These are phyloP conservation scores for Uronychia setigera DNA, from an alignment of 73 alveolate species.

Conservation along the genomic window DNA sequence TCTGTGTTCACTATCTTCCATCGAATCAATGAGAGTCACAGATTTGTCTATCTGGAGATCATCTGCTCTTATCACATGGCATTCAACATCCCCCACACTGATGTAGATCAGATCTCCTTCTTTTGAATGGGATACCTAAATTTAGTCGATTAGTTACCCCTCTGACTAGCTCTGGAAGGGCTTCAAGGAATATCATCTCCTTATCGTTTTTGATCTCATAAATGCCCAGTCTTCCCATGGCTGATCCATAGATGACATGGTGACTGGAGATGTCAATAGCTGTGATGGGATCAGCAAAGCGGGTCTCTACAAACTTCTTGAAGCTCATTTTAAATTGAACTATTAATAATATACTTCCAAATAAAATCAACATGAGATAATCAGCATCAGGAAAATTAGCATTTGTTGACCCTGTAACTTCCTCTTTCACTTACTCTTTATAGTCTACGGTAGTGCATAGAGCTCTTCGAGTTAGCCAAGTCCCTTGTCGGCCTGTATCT, in stretches of 20 bases:
- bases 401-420: no score
- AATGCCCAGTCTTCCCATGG: constrained; percentile 68
- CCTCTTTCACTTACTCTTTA: no score
- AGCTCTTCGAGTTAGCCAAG: no score
- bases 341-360: not conserved
- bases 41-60: constrained; percentile 24
- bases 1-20: constrained; percentile 57
- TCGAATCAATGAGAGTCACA: constrained; percentile 41
- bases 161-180: constrained; percentile 62
- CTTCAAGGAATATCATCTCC: constrained; percentile 50
- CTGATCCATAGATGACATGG: constrained; percentile 53
- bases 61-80: constrained; percentile 39
- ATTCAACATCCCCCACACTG: constrained; percentile 65
- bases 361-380: no score
- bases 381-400: no score
- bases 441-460: no score
- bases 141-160: constrained; percentile 14
- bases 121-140: constrained; percentile 30
- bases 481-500: no score
- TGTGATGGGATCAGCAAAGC: constrained; percentile 71
- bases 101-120: constrained; percentile 54
- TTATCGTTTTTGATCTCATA: constrained; percentile 23
- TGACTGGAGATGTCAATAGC: constrained; percentile 36
- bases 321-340: constrained; percentile 30
- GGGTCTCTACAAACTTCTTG: constrained; percentile 41